phyloP scores from a whole-genome alignment of 1,139 yeast genomes.

The Yamadazyma diddensiae region DNA sequence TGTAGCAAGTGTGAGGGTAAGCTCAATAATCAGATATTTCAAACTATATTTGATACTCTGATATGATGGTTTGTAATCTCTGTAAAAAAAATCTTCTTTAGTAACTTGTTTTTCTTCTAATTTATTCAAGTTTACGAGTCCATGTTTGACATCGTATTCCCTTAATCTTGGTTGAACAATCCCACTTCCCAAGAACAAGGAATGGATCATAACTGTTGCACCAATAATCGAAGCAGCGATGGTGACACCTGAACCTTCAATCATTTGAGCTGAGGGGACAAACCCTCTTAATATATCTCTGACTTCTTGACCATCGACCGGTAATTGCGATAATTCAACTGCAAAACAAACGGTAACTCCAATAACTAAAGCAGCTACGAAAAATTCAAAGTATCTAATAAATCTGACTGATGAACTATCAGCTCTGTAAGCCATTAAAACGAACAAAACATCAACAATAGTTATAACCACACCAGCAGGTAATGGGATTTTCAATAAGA shows the following conservation, averaged over 20 bases:
- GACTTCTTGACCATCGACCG: constrained; percentile 34
- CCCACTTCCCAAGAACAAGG: constrained; percentile 72
- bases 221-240: constrained; percentile 77
- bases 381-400: constrained; percentile 62
- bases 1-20: constrained; percentile 61
- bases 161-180: constrained; percentile 70
- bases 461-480: constrained; percentile 79
- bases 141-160: constrained; percentile 57
- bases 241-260: constrained; percentile 62
- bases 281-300: constrained; percentile 65
- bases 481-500: constrained; percentile 63
- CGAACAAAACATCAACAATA: constrained; percentile 67
- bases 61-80: constrained; percentile 59
- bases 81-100: constrained; percentile 23
- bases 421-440: constrained; percentile 70
- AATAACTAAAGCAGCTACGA: constrained; percentile 64
- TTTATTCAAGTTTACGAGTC: constrained; percentile 52
- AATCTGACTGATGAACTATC: constrained; percentile 63
- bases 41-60: constrained; percentile 66
- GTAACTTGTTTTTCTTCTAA: constrained; percentile 37
- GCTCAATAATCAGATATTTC: constrained; percentile 62
- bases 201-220: constrained; percentile 84
- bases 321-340: constrained; percentile 58
- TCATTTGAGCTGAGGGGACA: constrained; percentile 63
- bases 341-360: constrained; percentile 74